Conservation (phyloP, 179 eudicot genomes). For the Carnegiea gigantea region DNA sequence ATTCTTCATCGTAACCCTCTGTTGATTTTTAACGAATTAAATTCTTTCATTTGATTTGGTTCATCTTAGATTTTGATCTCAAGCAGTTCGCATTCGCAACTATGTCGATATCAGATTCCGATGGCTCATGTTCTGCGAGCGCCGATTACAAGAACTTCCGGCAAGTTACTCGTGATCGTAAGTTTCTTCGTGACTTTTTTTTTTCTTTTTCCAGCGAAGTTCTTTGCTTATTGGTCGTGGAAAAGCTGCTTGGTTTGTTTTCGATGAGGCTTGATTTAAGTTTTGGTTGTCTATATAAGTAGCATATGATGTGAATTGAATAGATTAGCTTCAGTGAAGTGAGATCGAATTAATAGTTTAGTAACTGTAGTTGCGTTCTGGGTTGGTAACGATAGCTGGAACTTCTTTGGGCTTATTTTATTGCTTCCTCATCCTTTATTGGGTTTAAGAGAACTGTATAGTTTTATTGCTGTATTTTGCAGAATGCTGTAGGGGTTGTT, state of each 20-base stretch:
- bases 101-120: conserved; percentile 55
- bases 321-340: not conserved
- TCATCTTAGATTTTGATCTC: not conserved
- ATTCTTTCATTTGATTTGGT: not conserved
- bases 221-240: not conserved
- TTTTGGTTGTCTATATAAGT: not conserved
- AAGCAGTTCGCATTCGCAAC: not conserved
- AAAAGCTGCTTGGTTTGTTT: not conserved
- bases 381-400: not conserved
- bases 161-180: conserved; percentile 85
- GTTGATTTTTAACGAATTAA: not conserved
- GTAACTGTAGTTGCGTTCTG: not conserved
- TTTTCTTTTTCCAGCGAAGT: not conserved
- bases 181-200: conserved; percentile 26
- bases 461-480: not conserved
- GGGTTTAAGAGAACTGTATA: not conserved
- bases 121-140: conserved; percentile 61
- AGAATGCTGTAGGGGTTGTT: not conserved
- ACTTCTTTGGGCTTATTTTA: not conserved
- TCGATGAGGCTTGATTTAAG: not conserved
- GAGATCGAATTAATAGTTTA: not conserved
- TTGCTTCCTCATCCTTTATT: not conserved
- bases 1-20: not conserved
- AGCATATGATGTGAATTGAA: not conserved
- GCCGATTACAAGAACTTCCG: conserved; percentile 66